Evolutionary conservation across 805 yeast genomes (phyloP), one percentile per base, ranked within the genome.

Genomic region (Metschnikowia hibisci): DNA sequence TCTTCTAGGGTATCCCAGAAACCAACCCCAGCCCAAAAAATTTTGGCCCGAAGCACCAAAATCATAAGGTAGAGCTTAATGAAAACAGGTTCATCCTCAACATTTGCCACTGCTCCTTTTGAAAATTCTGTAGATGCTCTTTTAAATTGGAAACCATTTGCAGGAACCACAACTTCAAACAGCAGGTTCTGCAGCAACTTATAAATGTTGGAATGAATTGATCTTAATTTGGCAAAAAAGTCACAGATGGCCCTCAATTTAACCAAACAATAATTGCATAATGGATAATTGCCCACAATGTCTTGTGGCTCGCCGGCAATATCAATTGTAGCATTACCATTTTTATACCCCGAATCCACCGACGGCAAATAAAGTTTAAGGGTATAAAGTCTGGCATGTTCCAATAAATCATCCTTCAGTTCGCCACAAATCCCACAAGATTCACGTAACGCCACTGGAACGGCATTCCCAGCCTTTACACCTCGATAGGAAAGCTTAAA

Each of bases 401-500:
- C 85, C 47, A 86, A 69, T 43, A 78, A 73, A 54, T 81, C 87
- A 56, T 76, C 74, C 47, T 95, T 74, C 10, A 64, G 58, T 61
- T 90, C 97, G 5, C 90, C 91, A 67, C 98, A 91, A 33, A 91
- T 69, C 4, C 89, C 73, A 64, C 98, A 91, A 4, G 89, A 80
- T 2, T 80, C 79, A 39, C 74, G 71, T 16, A 85, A 76, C 0
- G 96, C 96, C 13, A 85, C 81, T 0, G 95, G 91, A 6, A 56
- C 58, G 28, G 53, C 54, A 34, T 36, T 32, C 14, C 54, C 53
- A 3, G 44, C 31, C 27, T 50, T 48, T 23, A 43, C 50, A 30
- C 58, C 63, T 28, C 47, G 47, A 42, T 69, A 67, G 1, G 67
- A 56, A 28, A 69, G 53, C 53, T 81, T 78, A 66, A 83, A 84